These are phyloP conservation scores for Taphrina populina DNA, from an alignment of 1,139 yeast species.

Conservation along the genomic window DNA sequence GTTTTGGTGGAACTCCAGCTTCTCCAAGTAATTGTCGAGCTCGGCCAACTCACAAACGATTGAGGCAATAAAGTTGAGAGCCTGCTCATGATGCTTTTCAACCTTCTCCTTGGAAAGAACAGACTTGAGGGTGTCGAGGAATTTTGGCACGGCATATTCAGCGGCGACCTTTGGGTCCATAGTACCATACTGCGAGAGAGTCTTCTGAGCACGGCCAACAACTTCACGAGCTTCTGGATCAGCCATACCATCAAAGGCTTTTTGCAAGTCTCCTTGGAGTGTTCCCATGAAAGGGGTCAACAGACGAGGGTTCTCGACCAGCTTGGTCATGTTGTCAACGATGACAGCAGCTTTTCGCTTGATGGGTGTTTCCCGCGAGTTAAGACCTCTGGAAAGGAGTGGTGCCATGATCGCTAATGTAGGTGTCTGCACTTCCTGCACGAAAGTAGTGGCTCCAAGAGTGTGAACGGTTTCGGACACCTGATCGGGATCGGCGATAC, in stretches of 20 bases:
- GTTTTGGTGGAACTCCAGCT: constrained; percentile 88
- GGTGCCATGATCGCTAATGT: constrained; percentile 99
- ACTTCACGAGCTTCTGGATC: constrained; percentile 99
- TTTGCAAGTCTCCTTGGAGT: constrained; percentile 92
- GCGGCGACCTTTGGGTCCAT: constrained; percentile 98
- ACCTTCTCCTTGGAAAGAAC: constrained; percentile 61
- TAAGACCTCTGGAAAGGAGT: constrained; percentile 97
- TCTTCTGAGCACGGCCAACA: constrained; percentile 92
- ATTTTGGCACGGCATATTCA: constrained; percentile 68
- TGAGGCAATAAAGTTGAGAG: constrained; percentile 81
- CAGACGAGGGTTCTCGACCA: constrained; percentile 99
- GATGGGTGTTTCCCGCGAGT: constrained; percentile 98
- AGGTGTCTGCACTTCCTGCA: constrained; percentile 98
- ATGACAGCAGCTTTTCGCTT: constrained; percentile 99
- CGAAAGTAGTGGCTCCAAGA: constrained; percentile 99
- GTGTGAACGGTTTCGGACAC: constrained; percentile 98
- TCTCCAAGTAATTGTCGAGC: constrained; percentile 53
- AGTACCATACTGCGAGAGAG: constrained; percentile 98
- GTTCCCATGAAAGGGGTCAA: constrained; percentile 98
- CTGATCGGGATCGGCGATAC: constrained; percentile 94
- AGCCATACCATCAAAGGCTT: constrained; percentile 92
- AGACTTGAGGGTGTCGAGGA: constrained; percentile 75
- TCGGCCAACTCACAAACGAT: constrained; percentile 98
- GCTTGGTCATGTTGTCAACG: constrained; percentile 99
- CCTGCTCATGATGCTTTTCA: constrained; percentile 71